These are phyloP conservation scores for Talaromyces sp. DNA, from an alignment of 2,329 filamentous ascomycete genomes.

Conservation along the genomic window DNA sequence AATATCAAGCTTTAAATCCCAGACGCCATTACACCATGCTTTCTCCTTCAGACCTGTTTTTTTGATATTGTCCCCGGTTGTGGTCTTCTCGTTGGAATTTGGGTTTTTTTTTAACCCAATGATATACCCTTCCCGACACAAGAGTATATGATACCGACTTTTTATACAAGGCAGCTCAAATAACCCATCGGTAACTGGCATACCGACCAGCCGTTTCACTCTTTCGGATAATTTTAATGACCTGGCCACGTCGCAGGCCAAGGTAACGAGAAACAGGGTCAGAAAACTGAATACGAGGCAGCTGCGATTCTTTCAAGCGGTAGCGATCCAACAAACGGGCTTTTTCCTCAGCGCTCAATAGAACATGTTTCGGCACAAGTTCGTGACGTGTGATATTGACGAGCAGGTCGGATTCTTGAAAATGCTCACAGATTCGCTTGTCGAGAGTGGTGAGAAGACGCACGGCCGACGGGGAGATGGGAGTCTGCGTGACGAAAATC, in stretches of 20 bases:
- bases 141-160: background rate
- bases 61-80: background rate
- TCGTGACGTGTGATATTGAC: constrained; percentile 99
- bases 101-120: background rate
- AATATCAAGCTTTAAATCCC: background rate
- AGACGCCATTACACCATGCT: background rate
- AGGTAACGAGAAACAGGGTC: constrained; percentile 92
- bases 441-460: constrained; percentile 78
- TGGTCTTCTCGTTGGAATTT: background rate
- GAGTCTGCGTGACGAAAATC: constrained; percentile 79
- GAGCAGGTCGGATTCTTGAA: constrained; percentile 89
- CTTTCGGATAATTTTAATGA: constrained; percentile 96
- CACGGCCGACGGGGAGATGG: constrained; percentile 80
- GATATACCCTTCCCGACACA: background rate
- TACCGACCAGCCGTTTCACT: constrained; percentile 95
- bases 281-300: constrained; percentile 84
- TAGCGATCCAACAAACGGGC: constrained; percentile 78
- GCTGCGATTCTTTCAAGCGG: constrained; percentile 92
- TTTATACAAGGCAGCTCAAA: constrained; percentile 21
- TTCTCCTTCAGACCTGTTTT: background rate
- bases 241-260: constrained; percentile 83
- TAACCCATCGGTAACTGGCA: constrained; percentile 80
- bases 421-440: constrained; percentile 82
- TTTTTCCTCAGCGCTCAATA: constrained; percentile 90
- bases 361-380: constrained; percentile 86